Evolutionary conservation across 805 yeast genomes (phyloP), one percentile per base, ranked within the genome.

Genomic region (Candida adriatica): DNA sequence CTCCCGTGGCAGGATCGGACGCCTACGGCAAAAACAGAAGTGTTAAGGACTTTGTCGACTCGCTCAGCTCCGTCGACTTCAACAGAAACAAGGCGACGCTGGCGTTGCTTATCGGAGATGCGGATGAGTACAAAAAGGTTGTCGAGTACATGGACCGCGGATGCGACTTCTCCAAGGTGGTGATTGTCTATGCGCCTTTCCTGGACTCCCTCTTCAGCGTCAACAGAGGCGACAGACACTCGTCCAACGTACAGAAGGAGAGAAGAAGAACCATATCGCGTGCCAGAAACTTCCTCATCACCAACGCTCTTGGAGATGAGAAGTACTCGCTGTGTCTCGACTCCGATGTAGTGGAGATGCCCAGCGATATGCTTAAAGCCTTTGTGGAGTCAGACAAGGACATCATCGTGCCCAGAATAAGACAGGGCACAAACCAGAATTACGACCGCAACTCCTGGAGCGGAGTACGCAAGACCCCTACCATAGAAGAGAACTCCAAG

Each of bases 21-120:
- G 48, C 69, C 4, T 68, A 62, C 31, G 73, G 73, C 1, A 38
- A 36, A 4, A 53, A 40, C 4, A 51, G 64, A 19, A 29, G 41
- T 1, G 55, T 67, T 29, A 28, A 31, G 2, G 62, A 62, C 33
- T 59, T 61, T 26, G 43, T 65, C 28, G 32, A 48, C 2, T 50
- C 59, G 1, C 35, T 66, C 15, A 30, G 34, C 6, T 19, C 51
- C 3, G 42, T 65, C 14, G 51, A 56, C 2, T 51, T 51, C 16
- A 39, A 39, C 5, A 37, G 35, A 8, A 17, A 46, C 28, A 49
- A 29, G 39, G 30, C 40, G 18, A 49, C 54, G 18, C 26, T 50
- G 19, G 50, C 42, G 4, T 40, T 46, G 5, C 27, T 52, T 4
- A 28, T 45, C 19, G 46, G 45, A 5, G 18, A 35, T n/a, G 24